These are phyloP conservation scores for Paramecium caudatum DNA, from an alignment of 73 alveolate species.

Conservation along the genomic window DNA sequence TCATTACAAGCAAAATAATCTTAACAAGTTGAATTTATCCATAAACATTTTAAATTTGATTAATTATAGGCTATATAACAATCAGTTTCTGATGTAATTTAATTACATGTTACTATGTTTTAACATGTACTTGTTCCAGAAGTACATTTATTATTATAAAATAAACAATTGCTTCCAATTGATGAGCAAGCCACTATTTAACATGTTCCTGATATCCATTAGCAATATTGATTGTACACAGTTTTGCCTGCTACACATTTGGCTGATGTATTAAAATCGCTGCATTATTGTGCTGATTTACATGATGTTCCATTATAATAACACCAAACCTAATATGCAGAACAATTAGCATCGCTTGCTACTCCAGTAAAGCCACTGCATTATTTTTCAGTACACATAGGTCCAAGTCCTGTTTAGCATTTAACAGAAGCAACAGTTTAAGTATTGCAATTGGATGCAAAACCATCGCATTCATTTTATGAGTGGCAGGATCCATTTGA, in stretches of 20 bases:
- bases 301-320: background rate
- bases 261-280: background rate
- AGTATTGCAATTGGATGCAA: background rate
- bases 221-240: background rate
- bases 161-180: background rate
- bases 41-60: constrained; percentile 10
- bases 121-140: background rate
- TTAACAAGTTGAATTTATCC: background rate
- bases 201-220: background rate
- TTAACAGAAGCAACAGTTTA: background rate
- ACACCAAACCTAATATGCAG: background rate
- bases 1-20: constrained; percentile 21
- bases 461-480: background rate
- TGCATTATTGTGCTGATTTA: background rate
- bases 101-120: background rate
- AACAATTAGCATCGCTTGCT: background rate
- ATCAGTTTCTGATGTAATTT: background rate
- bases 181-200: background rate
- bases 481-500: background rate
- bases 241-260: background rate
- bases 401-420: background rate
- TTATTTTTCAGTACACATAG: background rate
- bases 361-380: background rate
- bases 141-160: constrained; percentile 7
- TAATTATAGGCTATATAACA: background rate